Evolutionary conservation across 331 rosid species (phyloP), one percentile per base, ranked within the genome.

Genomic region (Pyracantha coccinea): DNA sequence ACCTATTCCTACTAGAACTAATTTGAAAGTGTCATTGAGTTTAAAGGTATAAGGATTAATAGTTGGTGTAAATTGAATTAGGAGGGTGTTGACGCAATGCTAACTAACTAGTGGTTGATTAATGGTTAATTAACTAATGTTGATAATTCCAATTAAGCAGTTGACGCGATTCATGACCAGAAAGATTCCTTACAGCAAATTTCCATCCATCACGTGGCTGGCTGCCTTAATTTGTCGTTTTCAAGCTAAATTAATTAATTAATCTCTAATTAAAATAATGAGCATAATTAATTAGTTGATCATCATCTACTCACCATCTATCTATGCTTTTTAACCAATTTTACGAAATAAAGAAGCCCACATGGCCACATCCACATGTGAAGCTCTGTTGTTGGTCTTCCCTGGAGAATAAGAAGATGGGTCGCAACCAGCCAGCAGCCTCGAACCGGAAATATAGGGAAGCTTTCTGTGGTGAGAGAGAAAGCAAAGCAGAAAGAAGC

Each of bases 111-210:
- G 76, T 72, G 25, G 38, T 35, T 58, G 62, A 25, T 44, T 68
- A 13, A 4, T 68, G 32, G 32, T 44, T 41, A 44, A 58, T 58
- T 72, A 72, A 50, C 41, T 32, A 10, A 52, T 64, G 68, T 7
- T 24, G 44, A 68, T 68, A 10, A 19, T 10, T 53, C 27, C 24
- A 47, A 50, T 77, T 77, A 63, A 62, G 55, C 50, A 77, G 71
- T 78, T 59, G 83, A 66, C 25, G 21, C 11, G 35, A 55, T 35
- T 68, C 33, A 68, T 71, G 62, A 53, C 72, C 67, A 50, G 73
- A 82, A 77, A 82, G 83, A 82, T 82, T 78, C 86, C 63, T 64
- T 74, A 78, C 72, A 71, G 79, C 66, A 73, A 59, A 77, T 58
- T 73, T 70, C 55, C 79, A 71, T 29, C 64, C 27, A 33, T 75